Evolutionary conservation across 2,329 filamentous ascomycete genomes (phyloP), one percentile per base, ranked within the genome.

Genomic region (Exophiala sideris): DNA sequence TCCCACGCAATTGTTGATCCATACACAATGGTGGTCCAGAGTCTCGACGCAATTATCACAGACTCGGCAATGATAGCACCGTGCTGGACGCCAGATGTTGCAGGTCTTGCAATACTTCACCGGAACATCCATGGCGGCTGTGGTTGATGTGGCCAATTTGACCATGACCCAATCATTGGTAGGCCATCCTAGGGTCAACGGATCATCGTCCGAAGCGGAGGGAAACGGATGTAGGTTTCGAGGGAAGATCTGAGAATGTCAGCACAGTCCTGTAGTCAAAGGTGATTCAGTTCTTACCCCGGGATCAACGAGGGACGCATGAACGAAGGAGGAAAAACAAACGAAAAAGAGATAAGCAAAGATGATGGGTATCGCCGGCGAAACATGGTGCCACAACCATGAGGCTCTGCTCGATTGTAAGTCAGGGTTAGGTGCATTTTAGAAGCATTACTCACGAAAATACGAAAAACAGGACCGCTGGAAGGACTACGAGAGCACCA

Each of bases 101-200:
- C 94, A 99, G 14, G 91, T 95, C 68, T 91, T 92, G 81, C 94
- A 99, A 74, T 95, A 96, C 74, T 99, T 97, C 57, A 92, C 91
- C 0, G 94, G 94, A 1, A 99, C 91, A 69, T 99, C 94, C 89
- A 99, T 96, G 5, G 91, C 91, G 7, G 91, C 87, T 32, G 88
- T 87, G 24, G 75, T 75, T 8, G 83, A 84, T 56, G 86, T 86
- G 35, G 87, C 83, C 8, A 90, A 89, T 66, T 91, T 88, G 63
- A 97, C 88, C 76, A 95, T 83, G 6, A 89, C 88, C 94, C 94
- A 99, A 70, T 95, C 91, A 48, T 89, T 97, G 5, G 88, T 94
- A 1, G 91, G 84, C 14, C 91, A 92, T 1, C 88, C 90, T 40
- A 95, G 73, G 34, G 84, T 81, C 36, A 96, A 76, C 5, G 91